Percentiles rank a stretch among this genome's conserved stretches.
Evolutionary conservation across 495 filamentous ascomycete species (phyloP).

Genomic region (Sabuloglossum arenarium): DNA sequence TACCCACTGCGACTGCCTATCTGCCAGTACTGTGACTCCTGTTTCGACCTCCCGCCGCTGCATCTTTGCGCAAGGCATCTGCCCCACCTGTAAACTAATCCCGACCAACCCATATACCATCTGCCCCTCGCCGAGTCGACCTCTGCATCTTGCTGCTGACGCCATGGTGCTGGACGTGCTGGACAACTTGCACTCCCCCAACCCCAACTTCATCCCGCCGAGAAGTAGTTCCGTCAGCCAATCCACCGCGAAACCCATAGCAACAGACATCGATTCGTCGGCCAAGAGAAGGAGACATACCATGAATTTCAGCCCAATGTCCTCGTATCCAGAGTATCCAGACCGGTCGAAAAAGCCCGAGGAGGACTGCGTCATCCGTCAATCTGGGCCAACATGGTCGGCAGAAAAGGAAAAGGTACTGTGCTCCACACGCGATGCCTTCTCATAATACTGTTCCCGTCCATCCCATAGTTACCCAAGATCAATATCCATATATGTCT

Average conservation of each 20-base stretch:
- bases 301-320: not conserved
- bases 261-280: not conserved
- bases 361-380: conserved; percentile 9
- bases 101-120: too few species aligned
- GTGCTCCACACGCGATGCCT: not conserved
- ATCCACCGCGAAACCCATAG: not conserved
- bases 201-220: conserved; percentile 49
- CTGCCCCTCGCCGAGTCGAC: not conserved
- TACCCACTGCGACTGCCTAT: too few species aligned
- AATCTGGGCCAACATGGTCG: conserved; percentile 11
- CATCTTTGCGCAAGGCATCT: too few species aligned
- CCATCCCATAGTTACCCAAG: not conserved
- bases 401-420: conserved; percentile 17
- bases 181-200: conserved; percentile 33
- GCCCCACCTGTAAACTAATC: too few species aligned
- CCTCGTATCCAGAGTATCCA: not conserved
- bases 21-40: too few species aligned
- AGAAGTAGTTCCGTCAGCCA: conserved; percentile 43
- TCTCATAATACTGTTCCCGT: not conserved
- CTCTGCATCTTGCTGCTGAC: not conserved
- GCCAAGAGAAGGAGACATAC: not conserved
- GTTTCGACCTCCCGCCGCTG: too few species aligned
- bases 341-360: too few species aligned
- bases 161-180: conserved; percentile 9
- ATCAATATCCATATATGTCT: not conserved